phyloP scores from a whole-genome alignment of 345 rosid species.

The Lagerstroemia speciosa region DNA sequence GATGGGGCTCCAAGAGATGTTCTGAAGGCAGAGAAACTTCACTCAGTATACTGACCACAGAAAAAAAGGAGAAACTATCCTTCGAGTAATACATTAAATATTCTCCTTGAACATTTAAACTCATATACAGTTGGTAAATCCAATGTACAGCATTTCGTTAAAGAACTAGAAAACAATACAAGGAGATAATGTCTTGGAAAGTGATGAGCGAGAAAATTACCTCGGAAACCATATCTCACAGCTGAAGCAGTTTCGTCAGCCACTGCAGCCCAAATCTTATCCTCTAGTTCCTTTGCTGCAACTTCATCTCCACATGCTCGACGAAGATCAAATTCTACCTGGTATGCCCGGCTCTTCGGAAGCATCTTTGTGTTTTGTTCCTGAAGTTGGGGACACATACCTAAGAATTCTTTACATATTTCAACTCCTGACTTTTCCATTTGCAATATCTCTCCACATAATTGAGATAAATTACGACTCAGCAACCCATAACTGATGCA shows the following conservation, averaged over 20 bases:
- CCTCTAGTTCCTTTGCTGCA: constrained; percentile 52
- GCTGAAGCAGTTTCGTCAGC: constrained; percentile 96
- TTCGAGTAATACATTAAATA: neutral
- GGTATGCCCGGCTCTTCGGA: constrained; percentile 86
- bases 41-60: neutral
- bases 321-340: constrained; percentile 88
- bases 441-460: constrained; percentile 82
- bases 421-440: constrained; percentile 48
- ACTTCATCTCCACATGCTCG: constrained; percentile 61
- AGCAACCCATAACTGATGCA: constrained; percentile 85
- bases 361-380: constrained; percentile 76
- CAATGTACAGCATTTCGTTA: neutral
- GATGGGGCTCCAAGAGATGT: constrained; percentile 43
- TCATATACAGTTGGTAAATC: neutral
- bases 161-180: neutral
- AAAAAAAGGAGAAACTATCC: neutral
- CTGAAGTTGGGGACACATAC: constrained; percentile 56
- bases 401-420: constrained; percentile 65
- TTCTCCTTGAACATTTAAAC: neutral
- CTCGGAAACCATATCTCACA: constrained; percentile 86
- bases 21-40: constrained; percentile 27
- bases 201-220: constrained; percentile 21
- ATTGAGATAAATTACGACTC: constrained; percentile 71
- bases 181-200: neutral
- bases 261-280: constrained; percentile 79